Percentiles rank a stretch among this genome's conserved stretches.
phyloP scores from a whole-genome alignment of 441 rosid species.

The Brassica hybrid region DNA sequence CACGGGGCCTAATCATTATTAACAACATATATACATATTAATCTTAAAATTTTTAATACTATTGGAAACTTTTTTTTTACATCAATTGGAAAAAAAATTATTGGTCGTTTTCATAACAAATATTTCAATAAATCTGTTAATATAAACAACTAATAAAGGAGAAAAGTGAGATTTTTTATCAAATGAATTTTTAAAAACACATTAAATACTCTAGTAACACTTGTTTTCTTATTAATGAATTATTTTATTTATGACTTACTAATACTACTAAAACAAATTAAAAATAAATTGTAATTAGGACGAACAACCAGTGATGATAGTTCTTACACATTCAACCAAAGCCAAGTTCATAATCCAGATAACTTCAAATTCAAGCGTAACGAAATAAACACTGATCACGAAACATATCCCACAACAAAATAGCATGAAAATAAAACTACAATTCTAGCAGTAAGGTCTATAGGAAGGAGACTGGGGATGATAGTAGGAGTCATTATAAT shows the following conservation, averaged over 20 bases:
- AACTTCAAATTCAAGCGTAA: conserved; percentile 6
- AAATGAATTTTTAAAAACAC: neutral
- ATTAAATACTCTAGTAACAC: neutral
- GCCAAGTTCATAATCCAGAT: conserved; percentile 19
- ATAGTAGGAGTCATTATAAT: neutral
- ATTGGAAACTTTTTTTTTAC: too few species aligned
- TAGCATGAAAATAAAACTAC: neutral
- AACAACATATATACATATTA: neutral
- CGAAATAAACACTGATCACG: neutral
- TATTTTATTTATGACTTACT: neutral
- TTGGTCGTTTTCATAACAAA: neutral
- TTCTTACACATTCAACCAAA: neutral
- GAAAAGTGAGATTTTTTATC: neutral
- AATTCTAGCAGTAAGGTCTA: neutral
- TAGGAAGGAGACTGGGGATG: neutral
- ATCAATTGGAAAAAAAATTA: too few species aligned
- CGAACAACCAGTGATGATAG: neutral
- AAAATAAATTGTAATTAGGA: neutral
- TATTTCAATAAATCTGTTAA: neutral
- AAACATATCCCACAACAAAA: conserved; percentile 8
- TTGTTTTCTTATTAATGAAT: neutral
- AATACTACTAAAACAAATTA: neutral
- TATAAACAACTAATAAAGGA: neutral
- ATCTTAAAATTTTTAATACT: neutral
- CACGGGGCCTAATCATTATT: conserved; percentile 2